Base-by-base conservation (phyloP, 1,284 basidiomycete species). In the Cutaneotrichosporon cavernicola region DNA sequence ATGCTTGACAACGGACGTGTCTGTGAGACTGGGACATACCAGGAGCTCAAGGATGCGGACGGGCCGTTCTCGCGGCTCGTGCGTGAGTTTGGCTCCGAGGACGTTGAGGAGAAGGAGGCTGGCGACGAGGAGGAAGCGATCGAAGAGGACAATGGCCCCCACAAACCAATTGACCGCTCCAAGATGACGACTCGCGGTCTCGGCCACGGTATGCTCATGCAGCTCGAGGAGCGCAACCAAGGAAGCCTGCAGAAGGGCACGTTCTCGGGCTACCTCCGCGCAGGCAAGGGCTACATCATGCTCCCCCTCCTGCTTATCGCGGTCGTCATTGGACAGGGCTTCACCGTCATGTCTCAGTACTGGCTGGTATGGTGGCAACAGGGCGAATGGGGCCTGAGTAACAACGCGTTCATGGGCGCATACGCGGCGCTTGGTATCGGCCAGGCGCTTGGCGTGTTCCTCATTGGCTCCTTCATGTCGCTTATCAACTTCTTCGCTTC, bases 281-380 rank as follows among this genome's bases (percentile, higher is more conserved):
- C 83, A 1, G 85, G 83, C 11, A 76, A 77, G 0, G 84, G 84
- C 18, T 61, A 63, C 21, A 72, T 81, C 65, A 81, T 83, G 62
- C 65, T 85, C n/a, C 84, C 85, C 0, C 62, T 83, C n/a, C 72
- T 85, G 18, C 56, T 85, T 36, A 16, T 79, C 32, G 70, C 74
- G n/a, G 70, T 78, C 56, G 65, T 70, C 16, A 61, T 80, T 40
- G 74, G 76, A 11, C 78, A 80, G 60, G 75, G 69, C 6, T 76
- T 81, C 67, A 75, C 72, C 40, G 69, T 80, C 65, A 73, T 81
- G 67, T 75, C 76, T 9, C 73, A 72, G 10, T 79, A 76, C 72
- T 87, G 87, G 66, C 80, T 90, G 34, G 85, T 89, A n/a, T 90
- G 88, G 87, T 91, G 89, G 89, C 85, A 91, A 73, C 82, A 83